A percentile compares a stretch with the other conserved stretches of the same genome.
These are phyloP conservation scores for Termitomyces sp. DNA, from an alignment of 768 basidiomycete genomes.

Conservation along the genomic window DNA sequence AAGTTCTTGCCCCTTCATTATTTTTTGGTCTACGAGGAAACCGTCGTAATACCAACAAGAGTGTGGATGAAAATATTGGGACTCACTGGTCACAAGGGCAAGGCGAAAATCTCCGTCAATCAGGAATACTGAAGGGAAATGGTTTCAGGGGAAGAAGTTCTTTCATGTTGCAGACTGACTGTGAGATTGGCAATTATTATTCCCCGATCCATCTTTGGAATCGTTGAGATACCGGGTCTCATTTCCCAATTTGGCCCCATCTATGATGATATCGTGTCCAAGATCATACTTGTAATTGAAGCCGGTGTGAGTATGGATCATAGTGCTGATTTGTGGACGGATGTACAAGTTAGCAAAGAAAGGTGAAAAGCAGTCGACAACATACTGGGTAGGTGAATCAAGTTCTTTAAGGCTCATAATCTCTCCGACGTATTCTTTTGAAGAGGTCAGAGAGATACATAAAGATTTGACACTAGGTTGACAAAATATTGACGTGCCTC, in stretches of 20 bases:
- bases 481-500: constrained; percentile 16
- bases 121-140: neutral
- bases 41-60: neutral
- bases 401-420: neutral
- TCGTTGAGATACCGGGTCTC: constrained; percentile 22
- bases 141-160: neutral
- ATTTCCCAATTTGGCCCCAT: constrained; percentile 17
- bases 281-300: constrained; percentile 9
- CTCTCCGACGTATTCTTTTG: constrained; percentile 39
- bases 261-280: neutral
- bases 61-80: neutral
- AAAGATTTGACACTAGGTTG: neutral
- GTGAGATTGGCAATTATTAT: constrained; percentile 15
- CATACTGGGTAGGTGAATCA: neutral
- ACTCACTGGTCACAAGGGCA: constrained; percentile 3
- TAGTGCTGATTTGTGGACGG: neutral
- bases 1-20: neutral
- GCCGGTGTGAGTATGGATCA: constrained; percentile 7
- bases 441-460: neutral
- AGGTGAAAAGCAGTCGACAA: neutral
- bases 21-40: neutral
- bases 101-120: constrained; percentile 6
- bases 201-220: constrained; percentile 1
- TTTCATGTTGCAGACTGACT: constrained; percentile 2
- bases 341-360: neutral